phyloP scores from a whole-genome alignment of 306 rosid genomes.

The Medicago arabica region DNA sequence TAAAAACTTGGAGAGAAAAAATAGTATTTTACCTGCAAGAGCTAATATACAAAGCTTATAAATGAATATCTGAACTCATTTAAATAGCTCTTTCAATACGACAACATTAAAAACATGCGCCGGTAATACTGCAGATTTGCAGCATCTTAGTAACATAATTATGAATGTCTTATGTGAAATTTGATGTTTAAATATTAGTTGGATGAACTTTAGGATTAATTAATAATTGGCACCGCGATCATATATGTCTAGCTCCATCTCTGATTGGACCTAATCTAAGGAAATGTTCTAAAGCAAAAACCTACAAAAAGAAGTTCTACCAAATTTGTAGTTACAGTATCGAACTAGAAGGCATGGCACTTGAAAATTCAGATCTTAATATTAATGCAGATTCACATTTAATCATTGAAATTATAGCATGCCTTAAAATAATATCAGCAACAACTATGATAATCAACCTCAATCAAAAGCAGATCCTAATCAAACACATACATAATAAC shows the following conservation, averaged over 20 bases:
- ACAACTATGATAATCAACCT: conserved; percentile 39
- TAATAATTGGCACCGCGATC: neutral
- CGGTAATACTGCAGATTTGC: neutral
- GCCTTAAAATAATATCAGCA: conserved; percentile 11
- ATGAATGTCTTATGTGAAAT: too few species aligned
- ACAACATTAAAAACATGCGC: neutral
- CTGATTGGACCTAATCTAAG: neutral
- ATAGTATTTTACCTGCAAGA: neutral
- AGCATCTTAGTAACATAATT: neutral
- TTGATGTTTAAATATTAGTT: too few species aligned
- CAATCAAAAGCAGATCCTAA: conserved; percentile 50
- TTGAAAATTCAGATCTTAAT: conserved; percentile 24
- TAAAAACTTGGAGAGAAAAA: too few species aligned
- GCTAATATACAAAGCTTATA: neutral
- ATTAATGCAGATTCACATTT: neutral
- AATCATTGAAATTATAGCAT: conserved; percentile 26
- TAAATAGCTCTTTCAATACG: neutral
- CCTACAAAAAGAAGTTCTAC: neutral
- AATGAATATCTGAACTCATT: neutral
- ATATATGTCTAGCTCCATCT: neutral
- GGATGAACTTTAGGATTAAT: neutral
- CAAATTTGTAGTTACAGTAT: neutral
- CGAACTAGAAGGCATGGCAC: conserved; percentile 18
- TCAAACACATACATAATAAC: conserved; percentile 25
- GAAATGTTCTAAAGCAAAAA: conserved; percentile 5